Evolutionary conservation across 2,329 filamentous ascomycete species (phyloP), one percentile per base, ranked within the genome.

Genomic region (Phialophora verrucosa): DNA sequence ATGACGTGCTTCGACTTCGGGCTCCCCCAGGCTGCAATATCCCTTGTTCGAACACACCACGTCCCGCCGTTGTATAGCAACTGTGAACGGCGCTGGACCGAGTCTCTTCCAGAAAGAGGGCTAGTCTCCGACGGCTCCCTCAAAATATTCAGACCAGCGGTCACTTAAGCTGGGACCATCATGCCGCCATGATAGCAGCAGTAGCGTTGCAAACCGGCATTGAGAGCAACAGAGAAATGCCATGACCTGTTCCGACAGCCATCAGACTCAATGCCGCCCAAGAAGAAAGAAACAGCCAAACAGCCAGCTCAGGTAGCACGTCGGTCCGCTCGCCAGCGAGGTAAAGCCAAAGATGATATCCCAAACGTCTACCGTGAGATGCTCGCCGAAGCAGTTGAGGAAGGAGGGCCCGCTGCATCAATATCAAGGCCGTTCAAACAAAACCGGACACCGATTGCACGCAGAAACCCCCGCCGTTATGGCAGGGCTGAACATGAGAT

Each of bases 341-440:
- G 38, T 62, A 47, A 60, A 3, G 49, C 66, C 38, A 73, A 76
- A 62, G 68, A 77, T 60, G 70, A 69, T 25, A 71, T 79, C 12
- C 74, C 78, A 5, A 73, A 76, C 59, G 74, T 80, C 3, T 82
- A 81, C 64, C 74, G 71, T 54, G 78, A 81, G 54, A 78, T 81
- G 78, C 73, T 82, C 27, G 76, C 76, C 3, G 69, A 69, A 62
- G 69, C 58, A 23, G 55, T 49, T n/a, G 63, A 58, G 14, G 63
- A 70, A 35, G 78, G 81, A 67, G 77, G 76, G 20, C 76, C 78
- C 64, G 72, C 75, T 12, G 75, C 77, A 49, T 64, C 68, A 32
- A 11, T 4, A 27, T 32, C 51, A 31, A 29, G 17, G 25, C 29
- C 51, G 66, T 70, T 31, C 73, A 74, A 50, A 71, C 75, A 38